Base-by-base conservation (phyloP, 176 grass and related monocot genomes). In the Oryza brachyantha region DNA sequence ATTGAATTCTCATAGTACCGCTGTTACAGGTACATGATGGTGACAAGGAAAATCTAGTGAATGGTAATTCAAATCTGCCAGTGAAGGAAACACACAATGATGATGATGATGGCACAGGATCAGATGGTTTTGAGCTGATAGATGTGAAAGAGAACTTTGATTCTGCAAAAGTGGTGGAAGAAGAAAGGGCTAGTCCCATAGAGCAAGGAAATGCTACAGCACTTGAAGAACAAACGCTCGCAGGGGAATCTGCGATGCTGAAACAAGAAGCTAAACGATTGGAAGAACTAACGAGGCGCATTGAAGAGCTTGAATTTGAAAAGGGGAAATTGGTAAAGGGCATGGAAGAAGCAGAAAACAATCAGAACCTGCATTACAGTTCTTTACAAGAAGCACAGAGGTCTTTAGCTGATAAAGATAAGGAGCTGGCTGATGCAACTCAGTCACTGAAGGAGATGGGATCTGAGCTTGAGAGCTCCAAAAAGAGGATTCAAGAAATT, bases 291-390 rank as follows among this genome's bases (percentile, higher is more conserved):
- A 78, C 66, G 35, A 94, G 74, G 46, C 88, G 73, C 41, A 78
- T 94, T 50, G 46, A 89, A 85, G 90, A 94, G 81, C 96, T 98
- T 50, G 92, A 94, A 85, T 84, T 74, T 80, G 96, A 91, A 31
- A 84, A 82, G 24, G 81, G 81, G 13, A 83, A 61, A 61, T 75
- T 93, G 39, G 66, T 86, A 64, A 87, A 80, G 46, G 80, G 90
- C 27, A 78, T 94, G 80, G 39, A 59, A 76, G 96, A 94, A 76
- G 87, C 79, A 81, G 90, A 98, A 85, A 82, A 60, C 70, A 98
- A 87, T 70, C 86, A 95, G 63, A 85, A 66, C 36, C 66, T 91
- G 41, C 88, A 94, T 45, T 62, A 82, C 36, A 79, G 74, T 72
- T 87, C 90, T 39, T 77, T 94, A 34, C 72, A 98, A 68, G 90